Conservation (phyloP, 2,329 filamentous ascomycete species). For the Verticillium albo-atrum region DNA sequence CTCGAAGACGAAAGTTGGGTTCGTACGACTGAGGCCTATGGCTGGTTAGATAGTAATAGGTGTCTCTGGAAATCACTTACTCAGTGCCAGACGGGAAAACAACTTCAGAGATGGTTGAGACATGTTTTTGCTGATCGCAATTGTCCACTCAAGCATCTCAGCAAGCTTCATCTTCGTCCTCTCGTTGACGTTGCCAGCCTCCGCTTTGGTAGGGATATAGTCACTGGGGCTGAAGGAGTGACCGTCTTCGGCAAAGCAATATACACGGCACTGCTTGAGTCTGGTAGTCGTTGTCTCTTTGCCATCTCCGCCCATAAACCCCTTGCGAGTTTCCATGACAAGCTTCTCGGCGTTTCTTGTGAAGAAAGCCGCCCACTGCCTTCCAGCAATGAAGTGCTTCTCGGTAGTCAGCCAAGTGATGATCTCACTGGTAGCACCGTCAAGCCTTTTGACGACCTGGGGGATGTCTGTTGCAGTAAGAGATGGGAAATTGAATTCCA, state of each 20-base stretch:
- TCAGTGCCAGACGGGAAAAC: slow-evolving; percentile 53
- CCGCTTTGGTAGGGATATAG: slow-evolving; percentile 16
- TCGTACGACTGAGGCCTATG: slow-evolving; percentile 47
- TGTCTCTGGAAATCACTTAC: slow-evolving; percentile 24
- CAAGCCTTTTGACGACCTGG: slow-evolving; percentile 22
- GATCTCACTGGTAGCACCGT: slow-evolving; percentile 24
- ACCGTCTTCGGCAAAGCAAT: slow-evolving; percentile 52
- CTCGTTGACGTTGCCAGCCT: slow-evolving; percentile 11
- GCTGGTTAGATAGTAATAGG: slow-evolving; percentile 1
- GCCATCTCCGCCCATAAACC: not conserved
- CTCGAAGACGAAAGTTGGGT: slow-evolving; percentile 40
- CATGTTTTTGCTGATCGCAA: slow-evolving; percentile 40
- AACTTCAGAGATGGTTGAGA: slow-evolving; percentile 48
- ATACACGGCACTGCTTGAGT: slow-evolving; percentile 33
- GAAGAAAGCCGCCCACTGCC: slow-evolving; percentile 45
- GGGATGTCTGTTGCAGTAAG: slow-evolving; percentile 24
- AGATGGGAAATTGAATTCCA: slow-evolving; percentile 50
- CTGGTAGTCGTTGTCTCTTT: slow-evolving; percentile 11
- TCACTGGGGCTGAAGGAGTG: slow-evolving; percentile 27
- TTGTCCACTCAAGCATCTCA: slow-evolving; percentile 47
- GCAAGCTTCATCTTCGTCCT: slow-evolving; percentile 30
- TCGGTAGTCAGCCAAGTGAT: slow-evolving; percentile 34
- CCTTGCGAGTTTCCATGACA: slow-evolving; percentile 21
- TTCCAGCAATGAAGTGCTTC: slow-evolving; percentile 38
- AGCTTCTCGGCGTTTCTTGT: slow-evolving; percentile 34